Evolutionary conservation across 495 filamentous ascomycete species (phyloP).

Genomic region (Amphirosellinia nigrospora): DNA sequence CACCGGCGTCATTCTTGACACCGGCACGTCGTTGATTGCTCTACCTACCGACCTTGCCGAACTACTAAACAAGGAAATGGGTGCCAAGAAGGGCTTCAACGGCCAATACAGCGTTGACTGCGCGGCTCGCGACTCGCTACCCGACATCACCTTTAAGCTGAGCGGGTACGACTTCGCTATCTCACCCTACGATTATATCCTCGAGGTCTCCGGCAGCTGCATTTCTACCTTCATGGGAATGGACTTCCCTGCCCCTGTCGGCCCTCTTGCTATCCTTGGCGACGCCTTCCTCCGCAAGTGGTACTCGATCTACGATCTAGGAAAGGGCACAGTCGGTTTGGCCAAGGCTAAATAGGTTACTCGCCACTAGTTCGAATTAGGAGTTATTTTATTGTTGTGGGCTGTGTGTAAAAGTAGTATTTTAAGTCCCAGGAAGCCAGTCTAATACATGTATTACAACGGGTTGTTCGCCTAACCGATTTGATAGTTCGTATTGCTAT

Average conservation of each 20-base stretch:
- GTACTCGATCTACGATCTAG: conserved; percentile 97
- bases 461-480: no score
- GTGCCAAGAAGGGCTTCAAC: conserved; percentile 94
- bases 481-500: no score
- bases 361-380: conserved; percentile 13
- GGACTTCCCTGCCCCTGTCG: conserved; percentile 91
- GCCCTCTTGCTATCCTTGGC: conserved; percentile 93
- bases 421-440: no score
- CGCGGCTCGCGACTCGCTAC: conserved; percentile 76
- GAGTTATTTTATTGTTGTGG: conserved; percentile 26
- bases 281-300: conserved; percentile 97
- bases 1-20: conserved; percentile 97
- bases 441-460: no score
- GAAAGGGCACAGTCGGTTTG: conserved; percentile 82
- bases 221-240: conserved; percentile 98
- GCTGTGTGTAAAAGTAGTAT: conserved; percentile 10
- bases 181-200: conserved; percentile 87
- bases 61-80: conserved; percentile 97
- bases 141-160: conserved; percentile 88
- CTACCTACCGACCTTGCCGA: conserved; percentile 92
- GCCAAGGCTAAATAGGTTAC: conserved; percentile 73
- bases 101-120: conserved; percentile 97
- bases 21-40: conserved; percentile 96
- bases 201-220: conserved; percentile 93
- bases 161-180: conserved; percentile 91